A percentile compares a stretch with the other conserved stretches of the same genome.
These are phyloP conservation scores for Hypoxylon sp. DNA, from an alignment of 2,329 filamentous ascomycete species.

Conservation along the genomic window DNA sequence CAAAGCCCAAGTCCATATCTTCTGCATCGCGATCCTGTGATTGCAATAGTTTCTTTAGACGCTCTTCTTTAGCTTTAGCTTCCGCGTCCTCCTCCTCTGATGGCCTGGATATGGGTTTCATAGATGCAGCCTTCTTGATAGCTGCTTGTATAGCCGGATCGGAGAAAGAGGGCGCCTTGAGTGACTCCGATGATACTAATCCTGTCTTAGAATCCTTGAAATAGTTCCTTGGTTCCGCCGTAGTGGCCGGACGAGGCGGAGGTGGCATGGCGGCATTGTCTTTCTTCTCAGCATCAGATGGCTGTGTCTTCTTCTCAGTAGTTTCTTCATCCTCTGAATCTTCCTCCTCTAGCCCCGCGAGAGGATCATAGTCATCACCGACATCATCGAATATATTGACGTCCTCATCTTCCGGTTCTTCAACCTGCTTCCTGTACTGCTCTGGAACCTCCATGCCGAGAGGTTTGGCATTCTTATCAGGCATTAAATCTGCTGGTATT, in stretches of 20 bases:
- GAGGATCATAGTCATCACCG: constrained; percentile 76
- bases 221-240: constrained; percentile 68
- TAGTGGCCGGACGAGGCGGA: constrained; percentile 59
- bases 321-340: constrained; percentile 55
- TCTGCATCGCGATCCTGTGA: constrained; percentile 84
- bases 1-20: constrained; percentile 96
- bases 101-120: constrained; percentile 65
- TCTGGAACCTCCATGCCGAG: constrained; percentile 78
- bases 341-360: constrained; percentile 69
- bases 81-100: constrained; percentile 60
- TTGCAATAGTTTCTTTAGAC: constrained; percentile 80
- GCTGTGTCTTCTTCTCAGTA: constrained; percentile 44
- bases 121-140: constrained; percentile 84
- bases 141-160: constrained; percentile 87
- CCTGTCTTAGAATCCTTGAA: constrained; percentile 72
- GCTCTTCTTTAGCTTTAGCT: constrained; percentile 73
- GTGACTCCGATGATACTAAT: constrained; percentile 67
- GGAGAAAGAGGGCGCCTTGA: constrained; percentile 69
- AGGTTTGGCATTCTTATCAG: constrained; percentile 69
- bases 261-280: constrained; percentile 60
- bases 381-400: constrained; percentile 76
- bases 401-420: constrained; percentile 68
- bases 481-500: constrained; percentile 63
- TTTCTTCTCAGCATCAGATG: constrained; percentile 44
- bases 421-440: constrained; percentile 65